Conservation (phyloP, 306 rosid genomes). For the Myrica gale region DNA sequence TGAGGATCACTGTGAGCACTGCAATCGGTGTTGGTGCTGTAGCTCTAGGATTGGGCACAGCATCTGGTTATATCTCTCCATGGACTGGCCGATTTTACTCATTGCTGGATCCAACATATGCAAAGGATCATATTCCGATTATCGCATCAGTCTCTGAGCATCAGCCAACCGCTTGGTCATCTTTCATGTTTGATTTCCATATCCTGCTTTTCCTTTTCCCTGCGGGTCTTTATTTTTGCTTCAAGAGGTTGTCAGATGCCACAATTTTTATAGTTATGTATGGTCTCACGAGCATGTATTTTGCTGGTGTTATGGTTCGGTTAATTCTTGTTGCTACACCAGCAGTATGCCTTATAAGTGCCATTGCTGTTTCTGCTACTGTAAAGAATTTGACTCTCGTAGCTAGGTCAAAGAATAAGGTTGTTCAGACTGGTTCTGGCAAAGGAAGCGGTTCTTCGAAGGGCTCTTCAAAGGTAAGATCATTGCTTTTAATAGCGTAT, state of each 20-base stretch:
- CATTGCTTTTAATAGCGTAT: slow-evolving; percentile 9
- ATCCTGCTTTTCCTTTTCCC: slow-evolving; percentile 92
- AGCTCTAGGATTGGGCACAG: slow-evolving; percentile 92
- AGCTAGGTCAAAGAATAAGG: slow-evolving; percentile 62
- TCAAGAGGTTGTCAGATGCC: slow-evolving; percentile 97
- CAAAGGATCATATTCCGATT: slow-evolving; percentile 96
- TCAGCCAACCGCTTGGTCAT: slow-evolving; percentile 99
- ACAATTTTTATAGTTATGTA: slow-evolving; percentile 94
- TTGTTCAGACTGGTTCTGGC: slow-evolving; percentile 61
- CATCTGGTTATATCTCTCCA: slow-evolving; percentile 97
- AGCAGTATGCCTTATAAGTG: slow-evolving; percentile 94
- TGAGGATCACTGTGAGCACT: slow-evolving; percentile 87
- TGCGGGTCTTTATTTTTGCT: slow-evolving; percentile 97
- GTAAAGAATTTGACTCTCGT: slow-evolving; percentile 77
- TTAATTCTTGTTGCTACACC: slow-evolving; percentile 98
- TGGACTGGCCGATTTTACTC: slow-evolving; percentile 99
- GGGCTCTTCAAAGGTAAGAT: slow-evolving; percentile 82
- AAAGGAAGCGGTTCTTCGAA: slow-evolving; percentile 60
- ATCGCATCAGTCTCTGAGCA: slow-evolving; percentile 99
- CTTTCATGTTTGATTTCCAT: slow-evolving; percentile 99
- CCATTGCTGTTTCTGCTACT: slow-evolving; percentile 93
- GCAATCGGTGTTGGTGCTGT: slow-evolving; percentile 74
- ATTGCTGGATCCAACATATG: slow-evolving; percentile 95
- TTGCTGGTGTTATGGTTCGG: slow-evolving; percentile 99
- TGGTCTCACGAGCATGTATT: slow-evolving; percentile 99